Percentiles rank a stretch among this genome's conserved stretches.
Conservation (phyloP, 192 early-diverging fungal species). For the Gryganskiella cystojenkinii region DNA sequence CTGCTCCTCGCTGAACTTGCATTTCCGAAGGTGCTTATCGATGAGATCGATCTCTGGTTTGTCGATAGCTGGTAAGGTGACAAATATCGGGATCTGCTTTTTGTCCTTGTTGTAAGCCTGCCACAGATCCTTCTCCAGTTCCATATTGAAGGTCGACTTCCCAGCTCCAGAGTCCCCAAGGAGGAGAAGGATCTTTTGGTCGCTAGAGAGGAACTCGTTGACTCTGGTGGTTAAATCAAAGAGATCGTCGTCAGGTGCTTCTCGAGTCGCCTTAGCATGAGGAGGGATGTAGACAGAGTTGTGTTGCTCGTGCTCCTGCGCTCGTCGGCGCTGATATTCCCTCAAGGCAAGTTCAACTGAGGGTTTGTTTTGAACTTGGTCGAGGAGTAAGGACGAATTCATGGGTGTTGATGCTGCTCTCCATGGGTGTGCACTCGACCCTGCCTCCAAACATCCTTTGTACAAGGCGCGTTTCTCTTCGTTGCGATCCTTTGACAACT, state of each 20-base stretch:
- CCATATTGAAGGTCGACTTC: neutral
- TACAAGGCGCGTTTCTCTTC: too few relatives aligned
- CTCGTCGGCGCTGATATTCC: too few relatives aligned
- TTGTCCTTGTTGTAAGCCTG: neutral
- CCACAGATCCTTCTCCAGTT: neutral
- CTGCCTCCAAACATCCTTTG: too few relatives aligned
- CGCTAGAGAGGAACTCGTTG: neutral
- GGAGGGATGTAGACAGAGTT: slow-evolving; percentile 2
- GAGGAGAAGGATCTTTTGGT: neutral
- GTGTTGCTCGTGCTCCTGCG: too few relatives aligned
- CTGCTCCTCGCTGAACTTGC: neutral
- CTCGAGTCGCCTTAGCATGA: neutral
- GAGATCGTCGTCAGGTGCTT: neutral
- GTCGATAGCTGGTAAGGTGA: neutral
- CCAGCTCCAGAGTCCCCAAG: neutral
- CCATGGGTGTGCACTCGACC: too few relatives aligned
- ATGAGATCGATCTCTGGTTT: neutral
- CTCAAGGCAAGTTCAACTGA: too few relatives aligned
- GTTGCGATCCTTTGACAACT: too few relatives aligned
- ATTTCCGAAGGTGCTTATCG: neutral
- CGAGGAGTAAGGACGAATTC: too few relatives aligned
- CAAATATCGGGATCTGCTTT: neutral
- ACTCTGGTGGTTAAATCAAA: neutral
- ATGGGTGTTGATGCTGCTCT: too few relatives aligned
- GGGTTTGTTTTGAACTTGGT: too few relatives aligned